phyloP scores from a whole-genome alignment of 2,329 filamentous ascomycete species.

The Pyrenophora graminea region DNA sequence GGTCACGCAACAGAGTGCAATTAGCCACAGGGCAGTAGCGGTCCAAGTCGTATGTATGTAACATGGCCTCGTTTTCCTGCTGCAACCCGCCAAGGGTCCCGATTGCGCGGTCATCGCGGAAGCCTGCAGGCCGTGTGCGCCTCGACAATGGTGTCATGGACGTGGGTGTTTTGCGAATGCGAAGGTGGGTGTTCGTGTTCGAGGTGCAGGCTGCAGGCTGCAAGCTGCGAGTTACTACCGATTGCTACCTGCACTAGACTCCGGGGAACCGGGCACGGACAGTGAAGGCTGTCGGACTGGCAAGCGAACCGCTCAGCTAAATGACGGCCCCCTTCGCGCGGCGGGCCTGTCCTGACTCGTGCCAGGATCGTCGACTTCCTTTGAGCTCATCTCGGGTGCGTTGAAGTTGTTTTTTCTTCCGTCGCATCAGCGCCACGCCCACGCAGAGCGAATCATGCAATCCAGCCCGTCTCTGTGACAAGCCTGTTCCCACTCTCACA shows the following conservation, averaged over 20 bases:
- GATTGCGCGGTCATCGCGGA: slow-evolving; percentile 34
- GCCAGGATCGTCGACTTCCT: slow-evolving; percentile 21
- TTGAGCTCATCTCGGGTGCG: slow-evolving; percentile 24
- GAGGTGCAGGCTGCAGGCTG: slow-evolving; percentile 4
- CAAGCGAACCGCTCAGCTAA: slow-evolving; percentile 31
- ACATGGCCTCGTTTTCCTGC: slow-evolving; percentile 43
- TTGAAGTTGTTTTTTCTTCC: slow-evolving; percentile 36
- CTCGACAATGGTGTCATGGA: slow-evolving; percentile 2
- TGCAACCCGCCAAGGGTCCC: slow-evolving; percentile 37
- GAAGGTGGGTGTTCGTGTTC: too few species aligned
- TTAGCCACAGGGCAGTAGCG: slow-evolving; percentile 27
- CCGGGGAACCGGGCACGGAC: slow-evolving; percentile 41
- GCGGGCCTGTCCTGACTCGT: slow-evolving; percentile 27
- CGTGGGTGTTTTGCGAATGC: too few species aligned
- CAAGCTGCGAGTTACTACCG: not conserved
- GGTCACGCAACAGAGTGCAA: slow-evolving; percentile 32
- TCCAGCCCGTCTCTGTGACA: slow-evolving; percentile 34
- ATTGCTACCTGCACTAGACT: slow-evolving; percentile 3
- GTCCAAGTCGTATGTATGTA: slow-evolving; percentile 33
- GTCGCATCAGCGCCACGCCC: slow-evolving; percentile 31
- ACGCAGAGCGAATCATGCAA: slow-evolving; percentile 38
- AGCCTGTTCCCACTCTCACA: slow-evolving; percentile 31
- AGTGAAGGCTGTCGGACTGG: slow-evolving; percentile 10
- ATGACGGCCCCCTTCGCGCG: slow-evolving; percentile 16
- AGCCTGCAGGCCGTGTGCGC: slow-evolving; percentile 28